Evolutionary conservation across 345 rosid genomes (phyloP).

Genomic region (Lepidium sativum): DNA sequence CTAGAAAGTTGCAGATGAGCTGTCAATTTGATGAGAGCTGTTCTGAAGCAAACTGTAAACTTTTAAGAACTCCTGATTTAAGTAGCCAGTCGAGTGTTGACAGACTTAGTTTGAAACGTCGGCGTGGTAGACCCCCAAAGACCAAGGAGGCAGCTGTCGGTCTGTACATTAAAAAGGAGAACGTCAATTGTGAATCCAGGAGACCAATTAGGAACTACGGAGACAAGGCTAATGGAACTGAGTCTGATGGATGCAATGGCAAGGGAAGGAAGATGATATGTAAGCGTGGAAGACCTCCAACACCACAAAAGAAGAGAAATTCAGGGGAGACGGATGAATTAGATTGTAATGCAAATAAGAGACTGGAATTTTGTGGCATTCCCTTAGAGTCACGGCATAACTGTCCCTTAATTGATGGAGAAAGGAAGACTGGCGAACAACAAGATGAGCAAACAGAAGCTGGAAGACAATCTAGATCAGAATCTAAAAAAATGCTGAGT

Average conservation of each 20-base stretch:
- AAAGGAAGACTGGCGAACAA: conserved; percentile 7
- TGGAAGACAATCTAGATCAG: conserved; percentile 18
- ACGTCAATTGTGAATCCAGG: conserved; percentile 20
- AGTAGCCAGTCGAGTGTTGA: conserved; percentile 2
- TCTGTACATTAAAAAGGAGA: conserved; percentile 12
- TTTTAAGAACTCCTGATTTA: neutral
- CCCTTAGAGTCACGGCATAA: conserved; percentile 3
- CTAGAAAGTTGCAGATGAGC: conserved; percentile 18
- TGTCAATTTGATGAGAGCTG: conserved; percentile 1
- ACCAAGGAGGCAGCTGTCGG: conserved; percentile 13
- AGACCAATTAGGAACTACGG: conserved; percentile 14
- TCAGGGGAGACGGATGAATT: conserved; percentile 15
- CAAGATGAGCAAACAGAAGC: conserved; percentile 12
- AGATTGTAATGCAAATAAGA: conserved; percentile 7
- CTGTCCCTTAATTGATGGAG: conserved; percentile 1
- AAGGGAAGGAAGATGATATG: conserved; percentile 10
- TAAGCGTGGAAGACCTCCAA: conserved; percentile 19
- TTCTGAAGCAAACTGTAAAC: neutral
- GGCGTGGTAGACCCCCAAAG: conserved; percentile 34
- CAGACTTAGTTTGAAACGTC: neutral
- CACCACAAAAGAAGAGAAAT: conserved; percentile 12
- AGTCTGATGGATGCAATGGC: conserved; percentile 6
- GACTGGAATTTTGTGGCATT: neutral
- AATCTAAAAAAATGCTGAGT: conserved; percentile 49
- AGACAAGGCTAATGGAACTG: conserved; percentile 6